Percentiles rank a stretch among this genome's conserved stretches.
Conservation (phyloP, 2,329 filamentous ascomycete genomes). For the Cordyceps javanica region DNA sequence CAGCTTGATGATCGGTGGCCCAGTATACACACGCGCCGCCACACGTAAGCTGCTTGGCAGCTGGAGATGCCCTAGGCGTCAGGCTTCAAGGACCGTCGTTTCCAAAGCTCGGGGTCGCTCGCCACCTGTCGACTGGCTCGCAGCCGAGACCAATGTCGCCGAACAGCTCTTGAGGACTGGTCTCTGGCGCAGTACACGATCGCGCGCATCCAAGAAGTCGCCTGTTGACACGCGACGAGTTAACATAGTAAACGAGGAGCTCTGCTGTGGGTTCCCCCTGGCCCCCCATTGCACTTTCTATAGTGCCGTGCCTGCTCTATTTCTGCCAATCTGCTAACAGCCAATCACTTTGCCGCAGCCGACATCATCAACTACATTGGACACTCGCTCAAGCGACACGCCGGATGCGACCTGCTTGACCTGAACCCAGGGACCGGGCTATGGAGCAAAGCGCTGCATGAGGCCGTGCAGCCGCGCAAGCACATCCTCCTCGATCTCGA, state of each 20-base stretch:
- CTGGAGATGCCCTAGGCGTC: background rate
- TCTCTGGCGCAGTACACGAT: constrained; percentile 20
- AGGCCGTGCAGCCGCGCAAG: constrained; percentile 66
- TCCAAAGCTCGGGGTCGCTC: background rate
- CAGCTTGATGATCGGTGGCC: constrained; percentile 5
- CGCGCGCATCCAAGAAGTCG: background rate
- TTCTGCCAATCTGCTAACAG: background rate
- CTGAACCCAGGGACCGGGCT: constrained; percentile 74
- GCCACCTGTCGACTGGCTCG: background rate
- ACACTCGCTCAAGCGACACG: constrained; percentile 60
- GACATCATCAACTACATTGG: constrained; percentile 66
- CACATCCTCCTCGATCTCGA: constrained; percentile 81
- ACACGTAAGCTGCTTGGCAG: background rate
- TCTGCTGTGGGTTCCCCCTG: constrained; percentile 38
- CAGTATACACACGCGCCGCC: background rate
- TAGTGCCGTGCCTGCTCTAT: background rate
- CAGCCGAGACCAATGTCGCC: constrained; percentile 14
- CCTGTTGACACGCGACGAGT: constrained; percentile 34
- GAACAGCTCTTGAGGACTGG: constrained; percentile 21
- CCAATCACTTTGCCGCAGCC: constrained; percentile 37
- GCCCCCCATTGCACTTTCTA: background rate
- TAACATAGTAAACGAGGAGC: constrained; percentile 44
- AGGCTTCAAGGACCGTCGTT: background rate
- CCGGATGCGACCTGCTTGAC: constrained; percentile 80
- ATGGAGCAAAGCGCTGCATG: constrained; percentile 72